Conservation (phyloP, 495 filamentous ascomycete species). For the Margaritispora aquatica region DNA sequence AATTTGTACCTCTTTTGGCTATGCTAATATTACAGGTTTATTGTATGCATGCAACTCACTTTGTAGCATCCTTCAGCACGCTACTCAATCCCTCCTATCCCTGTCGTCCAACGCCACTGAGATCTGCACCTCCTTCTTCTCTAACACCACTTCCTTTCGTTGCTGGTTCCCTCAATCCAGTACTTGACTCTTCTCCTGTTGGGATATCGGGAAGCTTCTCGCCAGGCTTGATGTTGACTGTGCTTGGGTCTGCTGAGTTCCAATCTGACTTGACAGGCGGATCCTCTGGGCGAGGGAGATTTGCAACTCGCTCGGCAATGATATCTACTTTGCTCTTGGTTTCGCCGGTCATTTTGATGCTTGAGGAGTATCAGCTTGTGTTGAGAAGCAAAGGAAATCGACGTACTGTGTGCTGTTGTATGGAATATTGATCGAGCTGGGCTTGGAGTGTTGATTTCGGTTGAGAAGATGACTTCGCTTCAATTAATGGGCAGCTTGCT, state of each 20-base stretch:
- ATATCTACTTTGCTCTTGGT: conserved; percentile 48
- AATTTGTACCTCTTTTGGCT: background rate
- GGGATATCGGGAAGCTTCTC: conserved; percentile 46
- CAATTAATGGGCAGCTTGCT: no score
- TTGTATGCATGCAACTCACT: conserved; percentile 5
- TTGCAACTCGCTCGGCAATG: conserved; percentile 58
- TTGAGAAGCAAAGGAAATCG: background rate
- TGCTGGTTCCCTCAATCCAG: conserved; percentile 56
- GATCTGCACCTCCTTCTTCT: conserved; percentile 35
- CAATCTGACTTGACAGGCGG: conserved; percentile 70
- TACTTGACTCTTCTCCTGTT: conserved; percentile 39
- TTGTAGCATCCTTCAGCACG: conserved; percentile 45
- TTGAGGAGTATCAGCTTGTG: background rate
- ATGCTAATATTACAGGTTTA: background rate
- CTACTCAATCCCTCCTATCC: conserved; percentile 43
- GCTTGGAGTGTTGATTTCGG: no score
- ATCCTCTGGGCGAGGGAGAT: conserved; percentile 73
- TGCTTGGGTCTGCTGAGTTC: conserved; percentile 62
- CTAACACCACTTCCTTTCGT: conserved; percentile 53
- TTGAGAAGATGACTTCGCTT: no score
- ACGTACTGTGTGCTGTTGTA: no score
- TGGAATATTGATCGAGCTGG: no score
- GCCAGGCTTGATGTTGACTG: conserved; percentile 62
- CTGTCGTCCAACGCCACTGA: conserved; percentile 47
- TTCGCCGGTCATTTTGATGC: conserved; percentile 14